Base-by-base conservation (phyloP, 1,139 yeast species). In the Taiozyma sp. region DNA sequence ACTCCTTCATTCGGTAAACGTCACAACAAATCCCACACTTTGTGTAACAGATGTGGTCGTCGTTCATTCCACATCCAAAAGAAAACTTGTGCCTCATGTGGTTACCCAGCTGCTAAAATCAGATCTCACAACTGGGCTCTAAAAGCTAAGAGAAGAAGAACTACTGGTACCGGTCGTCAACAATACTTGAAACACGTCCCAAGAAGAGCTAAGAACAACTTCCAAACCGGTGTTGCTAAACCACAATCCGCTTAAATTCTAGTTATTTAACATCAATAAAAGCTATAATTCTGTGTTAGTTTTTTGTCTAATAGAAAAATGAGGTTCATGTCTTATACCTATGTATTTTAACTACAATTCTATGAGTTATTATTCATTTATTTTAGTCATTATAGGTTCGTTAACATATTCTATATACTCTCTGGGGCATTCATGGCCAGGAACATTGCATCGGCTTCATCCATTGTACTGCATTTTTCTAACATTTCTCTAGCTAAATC, bases 101-200 rank as follows among this genome's bases (percentile, higher is more conserved):
- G 99, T 72, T 93, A 93, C 88, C 99, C 99, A 80, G 91, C 98
- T 73, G 98, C 99, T 71, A 95, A 95, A 84, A 76, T 88, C 80
- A 91, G 99, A 87, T 82, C 89, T 71, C 87, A 81, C 96, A 93
- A 93, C 97, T 93, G 99, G 99, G 97, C 95, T 75, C 79, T 80
- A 66, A 93, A 93, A 88, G 97, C 98, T 73, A 90, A 92, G 87
- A 90, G 99, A 90, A 91, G 99, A 89, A 87, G 89, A 80, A 93
- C 99, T 70, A 92, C 98, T 68, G 99, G 99, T 83, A 86, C 98
- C 76, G 99, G 99, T 79, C 96, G 99, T 83, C 91, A 91, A 96
- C 82, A 93, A 77, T 84, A 93, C 90, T 85, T 95, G 79, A 93
- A 92, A 84, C 87, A 84, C 79, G 96, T 93, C 70, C 78, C 95